Percentiles rank a stretch among this genome's conserved stretches.
These are phyloP conservation scores for Entophlyctis luteolus DNA, from an alignment of 192 early-diverging fungal species.

Conservation along the genomic window DNA sequence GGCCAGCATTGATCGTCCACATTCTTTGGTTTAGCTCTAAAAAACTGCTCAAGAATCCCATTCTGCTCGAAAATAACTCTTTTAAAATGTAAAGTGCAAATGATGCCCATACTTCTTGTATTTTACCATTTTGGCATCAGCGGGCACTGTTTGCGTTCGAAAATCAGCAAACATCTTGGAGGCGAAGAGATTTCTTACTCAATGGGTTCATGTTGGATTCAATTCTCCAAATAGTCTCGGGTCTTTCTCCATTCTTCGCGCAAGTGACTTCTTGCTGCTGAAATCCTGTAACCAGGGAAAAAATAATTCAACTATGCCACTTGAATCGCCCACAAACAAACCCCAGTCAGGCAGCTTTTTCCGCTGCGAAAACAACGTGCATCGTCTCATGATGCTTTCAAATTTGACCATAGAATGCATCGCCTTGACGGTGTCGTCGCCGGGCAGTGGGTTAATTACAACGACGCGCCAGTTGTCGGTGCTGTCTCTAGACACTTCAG, in stretches of 20 bases:
- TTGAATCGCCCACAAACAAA: background rate
- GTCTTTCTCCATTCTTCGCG: constrained; percentile 61
- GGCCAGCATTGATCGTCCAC: constrained; percentile 47
- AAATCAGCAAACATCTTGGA: background rate
- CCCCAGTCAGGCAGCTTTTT: constrained; percentile 79
- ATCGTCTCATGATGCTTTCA: constrained; percentile 70
- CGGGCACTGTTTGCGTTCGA: constrained; percentile 25
- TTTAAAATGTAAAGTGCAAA: background rate
- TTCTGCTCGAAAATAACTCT: constrained; percentile 3
- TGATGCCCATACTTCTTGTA: constrained; percentile 26
- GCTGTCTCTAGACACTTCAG: constrained; percentile 70
- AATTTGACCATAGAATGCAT: constrained; percentile 63
- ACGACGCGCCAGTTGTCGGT: constrained; percentile 90
- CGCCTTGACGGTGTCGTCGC: constrained; percentile 48
- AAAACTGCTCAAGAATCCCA: constrained; percentile 48
- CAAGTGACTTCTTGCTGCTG: constrained; percentile 87
- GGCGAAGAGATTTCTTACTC: background rate
- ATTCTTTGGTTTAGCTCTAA: constrained; percentile 46
- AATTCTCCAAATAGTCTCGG: constrained; percentile 13
- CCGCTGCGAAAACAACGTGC: constrained; percentile 70
- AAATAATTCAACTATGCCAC: too few species aligned
- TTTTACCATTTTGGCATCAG: constrained; percentile 28
- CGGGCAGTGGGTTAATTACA: constrained; percentile 53
- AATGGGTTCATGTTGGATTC: background rate
- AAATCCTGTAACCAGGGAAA: constrained; percentile 42